These are phyloP conservation scores for Mycena belliarum DNA, from an alignment of 768 basidiomycete genomes.

Conservation along the genomic window DNA sequence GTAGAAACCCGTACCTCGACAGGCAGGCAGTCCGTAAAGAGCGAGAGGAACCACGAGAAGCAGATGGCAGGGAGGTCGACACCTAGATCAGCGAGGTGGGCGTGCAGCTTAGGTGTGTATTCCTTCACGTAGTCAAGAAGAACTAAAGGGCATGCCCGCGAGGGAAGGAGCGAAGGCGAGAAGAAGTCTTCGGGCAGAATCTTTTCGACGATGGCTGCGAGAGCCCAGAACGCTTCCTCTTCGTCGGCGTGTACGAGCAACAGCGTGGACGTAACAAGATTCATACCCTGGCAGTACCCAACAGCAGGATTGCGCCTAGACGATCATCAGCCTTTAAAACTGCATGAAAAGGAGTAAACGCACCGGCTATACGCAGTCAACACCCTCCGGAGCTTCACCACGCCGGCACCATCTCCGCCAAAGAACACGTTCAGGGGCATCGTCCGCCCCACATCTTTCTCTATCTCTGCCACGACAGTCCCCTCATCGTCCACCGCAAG, in stretches of 20 bases:
- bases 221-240: slow-evolving; percentile 97
- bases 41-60: slow-evolving; percentile 97
- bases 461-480: slow-evolving; percentile 76
- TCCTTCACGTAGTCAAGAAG: slow-evolving; percentile 86
- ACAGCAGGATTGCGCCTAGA: slow-evolving; percentile 85
- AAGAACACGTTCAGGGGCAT: slow-evolving; percentile 97
- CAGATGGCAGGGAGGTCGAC: slow-evolving; percentile 93
- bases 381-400: slow-evolving; percentile 87
- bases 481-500: slow-evolving; percentile 54
- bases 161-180: slow-evolving; percentile 87
- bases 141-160: slow-evolving; percentile 91
- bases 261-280: slow-evolving; percentile 92
- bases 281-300: slow-evolving; percentile 96
- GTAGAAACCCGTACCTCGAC: slow-evolving; percentile 67
- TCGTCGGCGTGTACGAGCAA: slow-evolving; percentile 92
- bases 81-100: slow-evolving; percentile 76
- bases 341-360: slow-evolving; percentile 28
- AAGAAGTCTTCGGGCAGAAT: slow-evolving; percentile 93
- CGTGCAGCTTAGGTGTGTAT: slow-evolving; percentile 68
- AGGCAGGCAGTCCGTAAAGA: slow-evolving; percentile 95
- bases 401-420: slow-evolving; percentile 94
- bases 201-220: slow-evolving; percentile 84
- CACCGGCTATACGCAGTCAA: slow-evolving; percentile 91
- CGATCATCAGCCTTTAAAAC: background rate
- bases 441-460: slow-evolving; percentile 91